A percentile compares a stretch with the other conserved stretches of the same genome.
phyloP scores from a whole-genome alignment of 768 basidiomycete species.

The Boletus bicolor region DNA sequence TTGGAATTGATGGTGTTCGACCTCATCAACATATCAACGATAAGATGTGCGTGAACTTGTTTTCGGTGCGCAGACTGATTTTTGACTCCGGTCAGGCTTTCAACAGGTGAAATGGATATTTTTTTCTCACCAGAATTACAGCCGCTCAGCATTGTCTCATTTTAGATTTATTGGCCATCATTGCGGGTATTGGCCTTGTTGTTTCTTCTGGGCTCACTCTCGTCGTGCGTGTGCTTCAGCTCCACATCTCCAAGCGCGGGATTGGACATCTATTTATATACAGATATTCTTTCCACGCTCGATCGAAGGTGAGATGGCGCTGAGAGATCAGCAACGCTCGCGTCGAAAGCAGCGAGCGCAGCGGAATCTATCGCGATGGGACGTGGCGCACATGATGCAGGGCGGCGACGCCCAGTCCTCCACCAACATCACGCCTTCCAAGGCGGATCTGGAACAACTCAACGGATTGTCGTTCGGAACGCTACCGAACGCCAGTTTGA shows the following conservation, averaged over 20 bases:
- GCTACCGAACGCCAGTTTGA: background rate
- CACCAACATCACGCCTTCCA: slow-evolving; percentile 11
- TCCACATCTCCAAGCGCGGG: no score
- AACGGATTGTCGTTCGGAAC: background rate
- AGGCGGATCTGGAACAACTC: background rate
- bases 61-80: background rate
- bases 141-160: background rate
- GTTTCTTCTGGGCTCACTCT: slow-evolving; percentile 75
- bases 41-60: slow-evolving; percentile 38
- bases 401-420: slow-evolving; percentile 3
- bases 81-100: slow-evolving; percentile 21
- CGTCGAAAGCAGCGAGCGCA: slow-evolving; percentile 2
- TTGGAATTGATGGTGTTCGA: slow-evolving; percentile 66
- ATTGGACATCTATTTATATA: background rate
- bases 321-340: slow-evolving; percentile 42
- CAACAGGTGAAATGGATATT: slow-evolving; percentile 17
- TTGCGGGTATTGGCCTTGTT: slow-evolving; percentile 56
- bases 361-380: slow-evolving; percentile 16
- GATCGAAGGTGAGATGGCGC: slow-evolving; percentile 59
- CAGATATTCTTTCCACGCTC: slow-evolving; percentile 87
- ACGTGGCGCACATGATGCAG: background rate
- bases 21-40: slow-evolving; percentile 64
- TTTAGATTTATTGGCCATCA: slow-evolving; percentile 56
- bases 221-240: slow-evolving; percentile 41
- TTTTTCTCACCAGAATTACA: no score